phyloP scores from a whole-genome alignment of 2,329 filamentous ascomycete genomes.

The Phaeosphaeria sp. region DNA sequence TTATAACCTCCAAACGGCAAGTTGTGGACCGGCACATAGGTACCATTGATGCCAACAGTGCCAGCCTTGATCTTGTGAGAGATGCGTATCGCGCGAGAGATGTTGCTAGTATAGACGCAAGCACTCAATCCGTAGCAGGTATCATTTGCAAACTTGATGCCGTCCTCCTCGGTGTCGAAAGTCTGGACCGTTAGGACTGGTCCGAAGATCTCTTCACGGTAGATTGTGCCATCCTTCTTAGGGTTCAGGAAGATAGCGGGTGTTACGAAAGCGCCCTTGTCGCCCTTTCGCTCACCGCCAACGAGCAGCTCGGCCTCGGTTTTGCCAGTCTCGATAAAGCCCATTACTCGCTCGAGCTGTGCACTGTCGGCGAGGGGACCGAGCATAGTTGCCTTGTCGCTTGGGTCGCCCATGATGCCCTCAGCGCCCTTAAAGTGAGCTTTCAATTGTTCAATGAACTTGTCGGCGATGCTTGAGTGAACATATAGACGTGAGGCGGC shows the following conservation, averaged over 20 bases:
- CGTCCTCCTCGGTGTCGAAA: slow-evolving; percentile 41
- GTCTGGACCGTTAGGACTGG: slow-evolving; percentile 33
- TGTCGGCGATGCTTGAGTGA: slow-evolving; percentile 35
- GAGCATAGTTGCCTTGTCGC: slow-evolving; percentile 27
- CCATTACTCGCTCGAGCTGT: slow-evolving; percentile 38
- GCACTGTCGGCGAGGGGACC: slow-evolving; percentile 38
- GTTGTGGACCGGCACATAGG: slow-evolving; percentile 34
- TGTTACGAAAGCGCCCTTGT: slow-evolving; percentile 35
- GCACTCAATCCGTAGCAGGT: slow-evolving; percentile 21
- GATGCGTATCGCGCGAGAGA: slow-evolving; percentile 22
- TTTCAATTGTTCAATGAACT: slow-evolving; percentile 37
- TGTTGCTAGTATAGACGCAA: slow-evolving; percentile 18
- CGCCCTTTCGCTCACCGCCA: slow-evolving; percentile 35
- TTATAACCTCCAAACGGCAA: slow-evolving; percentile 42
- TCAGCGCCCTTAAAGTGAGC: slow-evolving; percentile 25
- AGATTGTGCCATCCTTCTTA: slow-evolving; percentile 28
- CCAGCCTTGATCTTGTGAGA: slow-evolving; percentile 26
- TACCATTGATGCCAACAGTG: slow-evolving; percentile 23
- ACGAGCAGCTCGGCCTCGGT: slow-evolving; percentile 35
- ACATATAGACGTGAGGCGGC: slow-evolving; percentile 38
- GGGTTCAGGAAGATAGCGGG: slow-evolving; percentile 42
- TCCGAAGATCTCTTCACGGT: slow-evolving; percentile 41
- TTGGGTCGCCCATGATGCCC: slow-evolving; percentile 29
- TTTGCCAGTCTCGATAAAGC: slow-evolving; percentile 39
- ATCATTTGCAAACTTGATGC: slow-evolving; percentile 36